Evolutionary conservation across 2,329 filamentous ascomycete species (phyloP).

Genomic region (Beauveria pseudobassiana): DNA sequence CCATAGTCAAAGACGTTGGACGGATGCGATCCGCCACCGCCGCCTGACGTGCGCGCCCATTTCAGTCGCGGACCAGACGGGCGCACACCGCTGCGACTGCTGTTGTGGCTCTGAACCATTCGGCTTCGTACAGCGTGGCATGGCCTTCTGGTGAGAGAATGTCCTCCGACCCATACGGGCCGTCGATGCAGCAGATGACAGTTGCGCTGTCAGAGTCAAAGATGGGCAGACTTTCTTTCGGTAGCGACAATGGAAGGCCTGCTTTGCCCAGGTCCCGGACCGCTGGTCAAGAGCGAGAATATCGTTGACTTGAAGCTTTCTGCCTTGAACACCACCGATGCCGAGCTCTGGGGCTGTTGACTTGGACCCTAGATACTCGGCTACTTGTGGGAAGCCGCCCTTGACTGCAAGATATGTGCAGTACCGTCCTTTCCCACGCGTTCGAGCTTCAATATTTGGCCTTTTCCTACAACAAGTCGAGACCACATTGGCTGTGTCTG

Average conservation of each 20-base stretch:
- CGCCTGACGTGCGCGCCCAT: slow-evolving; percentile 53
- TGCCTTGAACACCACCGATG: slow-evolving; percentile 53
- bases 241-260: slow-evolving; percentile 10
- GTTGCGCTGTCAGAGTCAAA: slow-evolving; percentile 13
- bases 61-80: slow-evolving; percentile 50
- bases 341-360: slow-evolving; percentile 49
- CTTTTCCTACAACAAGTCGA: slow-evolving; percentile 41
- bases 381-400: slow-evolving; percentile 31
- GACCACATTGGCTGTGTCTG: slow-evolving; percentile 46
- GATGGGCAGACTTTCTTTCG: slow-evolving; percentile 1
- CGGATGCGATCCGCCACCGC: slow-evolving; percentile 56
- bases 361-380: slow-evolving; percentile 51
- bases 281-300: slow-evolving; percentile 34
- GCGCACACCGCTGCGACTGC: slow-evolving; percentile 51
- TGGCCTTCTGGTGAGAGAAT: slow-evolving; percentile 38
- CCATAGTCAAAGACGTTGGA: slow-evolving; percentile 52
- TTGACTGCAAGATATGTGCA: slow-evolving; percentile 52
- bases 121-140: slow-evolving; percentile 46
- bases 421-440: slow-evolving; percentile 42
- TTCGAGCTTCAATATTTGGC: slow-evolving; percentile 41
- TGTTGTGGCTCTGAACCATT: slow-evolving; percentile 55
- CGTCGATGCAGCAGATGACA: slow-evolving; percentile 17
- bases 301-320: slow-evolving; percentile 46
- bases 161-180: slow-evolving; percentile 25
- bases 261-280: neutral